Percentiles rank a stretch among this genome's conserved stretches.
phyloP scores from a whole-genome alignment of 352 stramenopile species.

The Aphanomyces invadans region DNA sequence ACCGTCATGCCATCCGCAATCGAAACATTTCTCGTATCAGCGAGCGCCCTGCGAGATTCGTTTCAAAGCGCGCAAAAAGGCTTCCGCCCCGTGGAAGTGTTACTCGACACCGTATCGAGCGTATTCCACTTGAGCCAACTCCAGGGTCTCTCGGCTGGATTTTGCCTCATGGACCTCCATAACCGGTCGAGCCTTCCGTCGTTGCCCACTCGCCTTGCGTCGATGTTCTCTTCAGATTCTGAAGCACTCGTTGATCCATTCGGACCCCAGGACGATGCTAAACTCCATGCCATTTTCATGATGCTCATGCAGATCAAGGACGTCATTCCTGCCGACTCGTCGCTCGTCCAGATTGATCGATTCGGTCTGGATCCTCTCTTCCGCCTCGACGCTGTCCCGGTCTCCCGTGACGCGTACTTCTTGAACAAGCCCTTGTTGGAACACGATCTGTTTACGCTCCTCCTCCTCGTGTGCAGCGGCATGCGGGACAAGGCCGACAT shows the following conservation, averaged over 20 bases:
- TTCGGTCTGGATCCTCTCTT: neutral
- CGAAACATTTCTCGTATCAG: neutral
- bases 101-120: neutral
- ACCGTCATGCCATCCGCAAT: neutral
- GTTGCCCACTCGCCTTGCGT: neutral
- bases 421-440: constrained; percentile 53
- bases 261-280: constrained; percentile 68
- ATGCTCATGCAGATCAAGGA: constrained; percentile 38
- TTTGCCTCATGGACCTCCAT: neutral
- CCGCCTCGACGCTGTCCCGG: neutral
- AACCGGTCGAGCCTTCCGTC: neutral
- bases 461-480: constrained; percentile 69
- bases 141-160: neutral
- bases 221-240: neutral
- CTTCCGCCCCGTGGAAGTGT: neutral
- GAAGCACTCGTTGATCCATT: constrained; percentile 61
- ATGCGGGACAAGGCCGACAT: constrained; percentile 71
- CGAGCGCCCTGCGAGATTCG: no score
- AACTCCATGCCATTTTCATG: constrained; percentile 60
- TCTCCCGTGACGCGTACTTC: neutral
- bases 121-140: constrained; percentile 3
- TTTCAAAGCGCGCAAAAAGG: no score
- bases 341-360: neutral
- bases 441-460: constrained; percentile 64
- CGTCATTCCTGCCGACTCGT: neutral